phyloP scores from a whole-genome alignment of 75 land plant genomes.

The Pseudotsuga menziesii region DNA sequence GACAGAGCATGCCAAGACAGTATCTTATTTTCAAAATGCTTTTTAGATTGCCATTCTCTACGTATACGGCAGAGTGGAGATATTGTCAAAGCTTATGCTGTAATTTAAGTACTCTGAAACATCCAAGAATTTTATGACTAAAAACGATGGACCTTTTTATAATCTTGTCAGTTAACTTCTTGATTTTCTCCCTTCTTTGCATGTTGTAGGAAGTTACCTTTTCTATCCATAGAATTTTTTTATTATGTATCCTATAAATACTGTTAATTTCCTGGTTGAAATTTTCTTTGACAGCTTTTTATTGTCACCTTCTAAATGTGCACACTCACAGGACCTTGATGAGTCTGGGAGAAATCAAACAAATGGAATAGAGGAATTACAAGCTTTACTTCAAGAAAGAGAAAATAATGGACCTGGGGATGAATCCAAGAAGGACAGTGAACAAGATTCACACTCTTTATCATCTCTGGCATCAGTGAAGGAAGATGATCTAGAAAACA shows the following conservation, averaged over 20 bases:
- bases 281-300: background rate
- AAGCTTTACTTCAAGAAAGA: slow-evolving; percentile 4
- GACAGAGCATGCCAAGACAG: too few species aligned
- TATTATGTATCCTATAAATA: background rate
- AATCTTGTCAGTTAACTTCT: background rate
- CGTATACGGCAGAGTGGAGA: too few species aligned
- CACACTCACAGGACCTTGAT: background rate
- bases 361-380: slow-evolving; percentile 3
- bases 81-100: too few species aligned
- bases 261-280: background rate
- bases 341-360: background rate
- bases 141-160: background rate
- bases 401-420: background rate
- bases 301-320: background rate
- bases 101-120: background rate
- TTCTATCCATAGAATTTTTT: background rate
- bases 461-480: background rate
- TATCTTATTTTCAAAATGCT: too few species aligned
- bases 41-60: too few species aligned
- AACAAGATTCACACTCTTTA: background rate
- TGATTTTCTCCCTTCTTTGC: background rate
- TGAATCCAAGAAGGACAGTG: background rate
- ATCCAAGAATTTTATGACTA: background rate
- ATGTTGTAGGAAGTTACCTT: too few species aligned
- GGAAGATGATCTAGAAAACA: background rate